These are phyloP conservation scores for Yamadazyma triangularis DNA, from an alignment of 1,139 yeast species.

Conservation along the genomic window DNA sequence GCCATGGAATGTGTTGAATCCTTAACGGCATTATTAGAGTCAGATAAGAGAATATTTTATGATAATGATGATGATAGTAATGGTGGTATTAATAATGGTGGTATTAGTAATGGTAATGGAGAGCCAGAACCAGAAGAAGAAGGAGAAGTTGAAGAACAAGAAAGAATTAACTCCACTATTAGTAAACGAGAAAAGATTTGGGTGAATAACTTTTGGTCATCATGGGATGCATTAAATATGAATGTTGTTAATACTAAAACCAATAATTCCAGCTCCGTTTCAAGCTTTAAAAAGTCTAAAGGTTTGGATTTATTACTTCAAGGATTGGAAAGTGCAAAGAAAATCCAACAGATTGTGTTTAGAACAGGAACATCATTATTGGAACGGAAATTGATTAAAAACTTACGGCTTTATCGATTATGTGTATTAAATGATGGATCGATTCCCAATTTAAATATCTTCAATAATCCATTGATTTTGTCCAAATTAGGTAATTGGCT, in stretches of 20 bases:
- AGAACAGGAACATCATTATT: constrained; percentile 84
- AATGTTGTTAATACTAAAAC: constrained; percentile 15
- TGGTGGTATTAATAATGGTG: constrained; percentile 2
- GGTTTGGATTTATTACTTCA: constrained; percentile 57
- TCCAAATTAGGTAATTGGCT: constrained; percentile 88
- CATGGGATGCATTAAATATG: constrained; percentile 84
- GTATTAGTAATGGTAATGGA: constrained; percentile 6
- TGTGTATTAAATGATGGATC: constrained; percentile 83
- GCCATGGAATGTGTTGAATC: constrained; percentile 95
- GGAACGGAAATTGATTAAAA: constrained; percentile 76
- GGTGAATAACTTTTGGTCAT: constrained; percentile 89
- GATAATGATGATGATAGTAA: constrained; percentile 5
- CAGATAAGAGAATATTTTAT: constrained; percentile 37
- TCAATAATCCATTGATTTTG: constrained; percentile 81
- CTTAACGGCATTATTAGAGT: constrained; percentile 76
- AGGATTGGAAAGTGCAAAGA: constrained; percentile 79
- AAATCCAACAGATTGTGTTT: constrained; percentile 79
- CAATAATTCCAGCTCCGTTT: constrained; percentile 10
- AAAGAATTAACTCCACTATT: constrained; percentile 39
- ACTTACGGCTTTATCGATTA: constrained; percentile 73
- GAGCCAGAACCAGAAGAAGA: constrained; percentile 17
- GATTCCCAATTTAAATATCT: constrained; percentile 70
- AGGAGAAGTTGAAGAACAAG: constrained; percentile 17
- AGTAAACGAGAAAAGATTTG: constrained; percentile 62
- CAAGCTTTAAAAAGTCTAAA: constrained; percentile 27